Conservation (phyloP, 2,329 filamentous ascomycete species). For the Cordyceps cateniannulata region DNA sequence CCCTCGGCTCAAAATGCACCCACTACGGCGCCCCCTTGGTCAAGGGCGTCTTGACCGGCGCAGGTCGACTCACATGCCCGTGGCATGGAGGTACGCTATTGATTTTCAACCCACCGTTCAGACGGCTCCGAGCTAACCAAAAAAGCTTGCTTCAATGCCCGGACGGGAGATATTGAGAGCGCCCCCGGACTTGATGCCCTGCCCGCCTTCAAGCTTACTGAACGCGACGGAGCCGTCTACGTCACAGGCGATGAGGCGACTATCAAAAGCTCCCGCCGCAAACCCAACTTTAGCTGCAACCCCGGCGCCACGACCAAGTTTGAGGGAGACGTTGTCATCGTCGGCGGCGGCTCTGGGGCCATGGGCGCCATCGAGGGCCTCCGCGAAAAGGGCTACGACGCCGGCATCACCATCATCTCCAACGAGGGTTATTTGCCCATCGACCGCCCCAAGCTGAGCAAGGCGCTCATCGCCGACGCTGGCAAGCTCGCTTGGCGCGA, state of each 20-base stretch:
- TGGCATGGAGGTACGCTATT: constrained; percentile 91
- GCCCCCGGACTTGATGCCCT: constrained; percentile 86
- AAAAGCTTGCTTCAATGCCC: constrained; percentile 83
- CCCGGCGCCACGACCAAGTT: constrained; percentile 38
- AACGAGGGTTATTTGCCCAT: constrained; percentile 82
- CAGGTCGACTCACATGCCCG: constrained; percentile 82
- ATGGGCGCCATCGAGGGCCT: constrained; percentile 78
- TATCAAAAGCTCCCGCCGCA: constrained; percentile 70
- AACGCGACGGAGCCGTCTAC: constrained; percentile 79
- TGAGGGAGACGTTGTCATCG: constrained; percentile 67
- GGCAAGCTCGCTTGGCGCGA: constrained; percentile 73
- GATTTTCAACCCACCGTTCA: not conserved
- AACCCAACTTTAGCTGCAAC: constrained; percentile 66
- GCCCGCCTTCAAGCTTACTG: constrained; percentile 70
- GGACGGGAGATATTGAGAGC: constrained; percentile 89
- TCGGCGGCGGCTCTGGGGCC: constrained; percentile 81
- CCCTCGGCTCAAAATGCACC: constrained; percentile 75
- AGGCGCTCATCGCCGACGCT: constrained; percentile 77
- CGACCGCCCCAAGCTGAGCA: constrained; percentile 92
- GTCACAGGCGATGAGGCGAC: constrained; percentile 71
- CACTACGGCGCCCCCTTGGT: constrained; percentile 90
- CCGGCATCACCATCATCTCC: constrained; percentile 74
- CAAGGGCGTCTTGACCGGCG: constrained; percentile 75
- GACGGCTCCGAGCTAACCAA: not conserved
- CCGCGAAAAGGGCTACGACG: constrained; percentile 72